Conservation (phyloP, 108 stramenopile species). For the Thalassiosira profunda region DNA sequence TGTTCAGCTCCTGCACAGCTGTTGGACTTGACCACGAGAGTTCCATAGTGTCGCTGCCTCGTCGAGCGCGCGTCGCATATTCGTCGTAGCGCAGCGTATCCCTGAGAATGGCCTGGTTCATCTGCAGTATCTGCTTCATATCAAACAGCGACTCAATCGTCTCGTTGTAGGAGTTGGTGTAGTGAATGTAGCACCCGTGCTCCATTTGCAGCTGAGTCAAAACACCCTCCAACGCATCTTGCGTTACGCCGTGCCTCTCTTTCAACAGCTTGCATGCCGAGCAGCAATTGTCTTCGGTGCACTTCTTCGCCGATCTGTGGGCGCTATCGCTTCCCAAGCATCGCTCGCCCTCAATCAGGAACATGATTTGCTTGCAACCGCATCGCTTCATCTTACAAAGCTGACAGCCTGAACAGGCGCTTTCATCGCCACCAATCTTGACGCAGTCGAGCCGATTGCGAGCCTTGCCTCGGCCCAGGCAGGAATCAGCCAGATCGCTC, state of each 20-base stretch:
- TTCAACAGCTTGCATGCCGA: conserved; percentile 37
- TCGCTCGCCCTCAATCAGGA: conserved; percentile 60
- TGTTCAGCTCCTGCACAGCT: conserved; percentile 21
- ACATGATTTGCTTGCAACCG: conserved; percentile 56
- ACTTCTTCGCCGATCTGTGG: conserved; percentile 24
- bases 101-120: too few species aligned
- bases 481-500: conserved; percentile 61
- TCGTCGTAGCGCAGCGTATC: conserved; percentile 18
- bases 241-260: conserved; percentile 46
- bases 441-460: conserved; percentile 57
- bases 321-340: conserved; percentile 35
- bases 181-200: conserved; percentile 55
- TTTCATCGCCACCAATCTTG: conserved; percentile 19
- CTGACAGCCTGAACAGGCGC: conserved; percentile 46
- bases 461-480: conserved; percentile 43
- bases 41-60: conserved; percentile 2
- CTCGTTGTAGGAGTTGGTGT: conserved; percentile 54
- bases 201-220: conserved; percentile 46
- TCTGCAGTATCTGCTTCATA: conserved; percentile 34
- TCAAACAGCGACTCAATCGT: conserved; percentile 47
- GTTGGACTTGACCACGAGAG: background rate
- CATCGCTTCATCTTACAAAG: conserved; percentile 58
- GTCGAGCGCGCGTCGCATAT: conserved; percentile 31
- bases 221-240: conserved; percentile 44
- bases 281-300: conserved; percentile 31